Evolutionary conservation across 2,329 filamentous ascomycete species (phyloP), one percentile per base, ranked within the genome.

Genomic region (Colletotrichum truncatum): DNA sequence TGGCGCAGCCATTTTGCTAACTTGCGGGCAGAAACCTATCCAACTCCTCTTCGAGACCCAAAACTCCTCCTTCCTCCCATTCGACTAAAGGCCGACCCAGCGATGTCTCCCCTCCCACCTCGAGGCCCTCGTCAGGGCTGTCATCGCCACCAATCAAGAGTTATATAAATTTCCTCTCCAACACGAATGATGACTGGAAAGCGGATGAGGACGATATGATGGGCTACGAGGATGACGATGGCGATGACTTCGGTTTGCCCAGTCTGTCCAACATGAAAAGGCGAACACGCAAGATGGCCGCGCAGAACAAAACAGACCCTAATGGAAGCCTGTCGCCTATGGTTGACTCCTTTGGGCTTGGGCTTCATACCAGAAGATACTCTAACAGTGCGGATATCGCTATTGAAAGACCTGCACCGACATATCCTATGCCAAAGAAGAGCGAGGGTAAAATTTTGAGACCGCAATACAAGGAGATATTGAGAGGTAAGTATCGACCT

Each of bases 391-490:
- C 93, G 68, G 95, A 98, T 77, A 98, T 98, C 75, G 94, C 94
- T 16, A 92, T 97, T 73, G 94, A 98, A 79, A 87, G 95, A 67
- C 93, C 93, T 23, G 84, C 91, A 38, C 89, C 93, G 12, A 89
- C 88, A 67, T 98, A 98, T 73, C 95, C 95, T 26, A 91, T 93
- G 72, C 89, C 94, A 3, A 95, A 94, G 78, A 97, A 94, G 78
- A 90, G 87, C 67, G 94, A 98, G 75, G 95, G 93, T 26, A 99
- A 99, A 83, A 98, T 98, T 65, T 82, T 99, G 21, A 89, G 96
- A 68, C 96, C 96, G 54, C 96, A 99, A 77, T 99, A 98, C 78
- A 98, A 99, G 79, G 96, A 99, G 67, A 97, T 99, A 46, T 81
- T 99, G 18, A 88, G 86, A 82, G 89, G 89, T 91, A 69, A 58